A percentile compares a stretch with the other conserved stretches of the same genome.
Conservation (phyloP, 805 yeast species). For the Hanseniaspora mollemarum region DNA sequence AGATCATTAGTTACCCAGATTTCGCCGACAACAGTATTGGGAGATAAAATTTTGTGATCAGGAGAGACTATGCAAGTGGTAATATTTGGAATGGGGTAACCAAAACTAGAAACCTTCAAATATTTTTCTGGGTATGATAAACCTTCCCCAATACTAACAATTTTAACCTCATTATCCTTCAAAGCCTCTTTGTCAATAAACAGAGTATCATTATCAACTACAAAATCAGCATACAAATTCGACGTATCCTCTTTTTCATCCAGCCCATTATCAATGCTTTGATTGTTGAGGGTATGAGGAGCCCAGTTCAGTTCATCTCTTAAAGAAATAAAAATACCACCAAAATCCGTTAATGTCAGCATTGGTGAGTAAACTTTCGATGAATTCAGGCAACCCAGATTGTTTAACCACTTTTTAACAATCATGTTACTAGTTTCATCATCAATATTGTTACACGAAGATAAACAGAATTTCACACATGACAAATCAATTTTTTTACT, state of each 20-base stretch:
- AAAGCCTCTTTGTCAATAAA: conserved; percentile 29
- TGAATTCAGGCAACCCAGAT: conserved; percentile 72
- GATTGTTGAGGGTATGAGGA: conserved; percentile 14
- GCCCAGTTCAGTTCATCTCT: conserved; percentile 62
- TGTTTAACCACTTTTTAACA: conserved; percentile 79
- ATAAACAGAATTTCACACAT: conserved; percentile 76
- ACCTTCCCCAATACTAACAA: conserved; percentile 20
- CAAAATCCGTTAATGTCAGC: conserved; percentile 80
- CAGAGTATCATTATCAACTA: conserved; percentile 24
- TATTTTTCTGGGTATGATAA: conserved; percentile 34
- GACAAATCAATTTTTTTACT: conserved; percentile 66
- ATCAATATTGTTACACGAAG: conserved; percentile 79
- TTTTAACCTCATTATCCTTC: conserved; percentile 28
- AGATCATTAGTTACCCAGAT: conserved; percentile 96
- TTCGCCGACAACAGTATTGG: conserved; percentile 78
- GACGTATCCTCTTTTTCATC: conserved; percentile 18
- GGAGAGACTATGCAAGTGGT: conserved; percentile 90
- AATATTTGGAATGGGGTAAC: conserved; percentile 89
- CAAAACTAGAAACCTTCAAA: conserved; percentile 79
- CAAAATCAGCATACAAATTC: conserved; percentile 7
- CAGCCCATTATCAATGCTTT: not conserved
- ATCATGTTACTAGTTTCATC: conserved; percentile 85
- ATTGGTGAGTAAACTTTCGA: conserved; percentile 76
- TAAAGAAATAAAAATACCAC: conserved; percentile 87
- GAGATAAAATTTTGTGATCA: conserved; percentile 65